These are phyloP conservation scores for Agastache rugosa DNA, from an alignment of 257 asterid genomes.

Conservation along the genomic window DNA sequence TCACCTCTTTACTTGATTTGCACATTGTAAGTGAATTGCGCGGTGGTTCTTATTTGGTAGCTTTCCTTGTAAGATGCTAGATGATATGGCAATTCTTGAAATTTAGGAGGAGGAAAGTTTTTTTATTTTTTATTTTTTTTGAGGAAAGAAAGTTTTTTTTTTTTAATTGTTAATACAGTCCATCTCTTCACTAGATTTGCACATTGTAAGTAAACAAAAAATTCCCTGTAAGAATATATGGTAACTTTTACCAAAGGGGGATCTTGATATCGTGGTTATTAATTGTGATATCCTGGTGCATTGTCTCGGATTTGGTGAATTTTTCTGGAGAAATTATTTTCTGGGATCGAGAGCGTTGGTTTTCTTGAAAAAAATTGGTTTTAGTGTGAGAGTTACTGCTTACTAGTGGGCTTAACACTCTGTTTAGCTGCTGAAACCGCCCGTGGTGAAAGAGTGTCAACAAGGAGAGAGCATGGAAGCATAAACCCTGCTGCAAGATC, in stretches of 20 bases:
- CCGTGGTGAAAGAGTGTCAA: slow-evolving; percentile 16
- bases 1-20: background rate
- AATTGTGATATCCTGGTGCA: slow-evolving; percentile 37
- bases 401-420: slow-evolving; percentile 21
- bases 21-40: slow-evolving; percentile 24
- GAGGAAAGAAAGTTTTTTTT: too few species aligned
- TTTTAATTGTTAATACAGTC: slow-evolving; percentile 12
- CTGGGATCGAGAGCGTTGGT: slow-evolving; percentile 2
- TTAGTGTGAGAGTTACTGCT: slow-evolving; percentile 22
- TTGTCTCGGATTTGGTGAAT: slow-evolving; percentile 3
- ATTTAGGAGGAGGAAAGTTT: slow-evolving; percentile 28
- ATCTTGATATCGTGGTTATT: slow-evolving; percentile 15
- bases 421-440: slow-evolving; percentile 28
- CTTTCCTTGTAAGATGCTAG: background rate
- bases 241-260: slow-evolving; percentile 12
- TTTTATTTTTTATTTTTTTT: slow-evolving; percentile 15
- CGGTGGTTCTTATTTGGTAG: background rate
- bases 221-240: background rate
- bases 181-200: slow-evolving; percentile 4
- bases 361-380: slow-evolving; percentile 14
- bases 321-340: background rate
- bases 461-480: background rate
- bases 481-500: slow-evolving; percentile 27
- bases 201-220: slow-evolving; percentile 25
- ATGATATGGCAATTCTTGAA: slow-evolving; percentile 13